These are phyloP conservation scores for Phyllachora maydis DNA, from an alignment of 2,329 filamentous ascomycete species.

Conservation along the genomic window DNA sequence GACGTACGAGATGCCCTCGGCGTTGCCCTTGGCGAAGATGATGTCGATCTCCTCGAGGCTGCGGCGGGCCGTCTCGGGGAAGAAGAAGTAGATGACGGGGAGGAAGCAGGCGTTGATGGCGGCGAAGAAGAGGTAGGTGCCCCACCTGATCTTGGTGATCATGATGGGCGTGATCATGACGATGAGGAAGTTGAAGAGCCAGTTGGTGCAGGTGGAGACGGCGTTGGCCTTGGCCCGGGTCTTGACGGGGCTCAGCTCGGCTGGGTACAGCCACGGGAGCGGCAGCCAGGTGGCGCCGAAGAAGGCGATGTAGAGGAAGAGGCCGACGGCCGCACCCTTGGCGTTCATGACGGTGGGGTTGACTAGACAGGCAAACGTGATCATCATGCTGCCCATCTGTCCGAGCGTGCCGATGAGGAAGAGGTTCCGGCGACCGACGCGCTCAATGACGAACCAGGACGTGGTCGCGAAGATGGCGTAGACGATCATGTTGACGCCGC, in stretches of 20 bases:
- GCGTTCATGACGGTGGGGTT: constrained; percentile 12
- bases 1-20: constrained; percentile 39
- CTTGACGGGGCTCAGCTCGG: constrained; percentile 36
- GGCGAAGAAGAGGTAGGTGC: constrained; percentile 33
- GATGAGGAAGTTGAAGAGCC: constrained; percentile 42
- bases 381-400: constrained; percentile 38
- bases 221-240: constrained; percentile 44
- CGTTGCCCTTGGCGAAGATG: constrained; percentile 33
- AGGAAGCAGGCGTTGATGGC: constrained; percentile 29
- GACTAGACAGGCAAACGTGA: constrained; percentile 17
- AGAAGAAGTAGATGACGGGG: constrained; percentile 28
- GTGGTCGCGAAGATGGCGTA: constrained; percentile 39
- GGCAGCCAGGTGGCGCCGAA: constrained; percentile 33
- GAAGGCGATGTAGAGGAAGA: constrained; percentile 41
- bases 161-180: constrained; percentile 45
- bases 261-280: constrained; percentile 40
- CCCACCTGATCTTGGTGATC: constrained; percentile 29
- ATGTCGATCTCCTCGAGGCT: constrained; percentile 50
- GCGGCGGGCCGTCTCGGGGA: constrained; percentile 30
- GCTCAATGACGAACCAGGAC: constrained; percentile 26
- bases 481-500: constrained; percentile 33
- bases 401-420: constrained; percentile 44
- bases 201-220: constrained; percentile 38
- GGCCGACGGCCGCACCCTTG: constrained; percentile 20
- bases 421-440: constrained; percentile 34